Conservation (phyloP, 2,329 filamentous ascomycete species). For the Pseudogymnoascus sp. region DNA sequence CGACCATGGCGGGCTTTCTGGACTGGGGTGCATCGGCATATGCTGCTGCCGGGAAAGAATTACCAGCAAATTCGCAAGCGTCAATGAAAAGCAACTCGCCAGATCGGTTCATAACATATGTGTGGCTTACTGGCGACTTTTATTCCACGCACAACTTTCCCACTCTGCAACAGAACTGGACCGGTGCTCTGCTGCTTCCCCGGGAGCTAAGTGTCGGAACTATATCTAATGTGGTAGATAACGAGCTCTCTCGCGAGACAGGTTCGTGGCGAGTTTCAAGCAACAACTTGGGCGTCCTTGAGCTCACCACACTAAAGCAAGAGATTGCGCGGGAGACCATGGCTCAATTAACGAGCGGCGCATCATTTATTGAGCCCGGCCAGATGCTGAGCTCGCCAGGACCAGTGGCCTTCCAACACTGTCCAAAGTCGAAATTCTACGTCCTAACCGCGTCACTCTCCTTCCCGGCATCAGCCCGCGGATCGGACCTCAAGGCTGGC, state of each 20-base stretch:
- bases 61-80: slow-evolving; percentile 33
- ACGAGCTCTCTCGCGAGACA: slow-evolving; percentile 32
- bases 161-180: slow-evolving; percentile 38
- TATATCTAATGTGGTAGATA: slow-evolving; percentile 35
- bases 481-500: slow-evolving; percentile 32
- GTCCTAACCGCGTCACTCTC: slow-evolving; percentile 32
- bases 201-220: slow-evolving; percentile 36
- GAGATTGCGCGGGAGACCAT: slow-evolving; percentile 33
- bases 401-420: slow-evolving; percentile 13
- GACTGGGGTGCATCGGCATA: slow-evolving; percentile 38
- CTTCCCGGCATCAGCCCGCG: slow-evolving; percentile 31
- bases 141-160: slow-evolving; percentile 35
- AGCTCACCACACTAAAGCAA: slow-evolving; percentile 33
- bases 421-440: slow-evolving; percentile 33
- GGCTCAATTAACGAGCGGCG: slow-evolving; percentile 25
- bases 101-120: slow-evolving; percentile 35
- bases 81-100: slow-evolving; percentile 33
- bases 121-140: slow-evolving; percentile 39
- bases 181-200: slow-evolving; percentile 36
- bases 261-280: slow-evolving; percentile 33
- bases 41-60: slow-evolving; percentile 36
- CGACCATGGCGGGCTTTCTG: slow-evolving; percentile 35
- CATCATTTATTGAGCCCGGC: not conserved
- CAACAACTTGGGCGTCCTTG: slow-evolving; percentile 29
- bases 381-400: not conserved